Percentiles rank a stretch among this genome's conserved stretches.
Conservation (phyloP, 73 alveolate genomes). For the Effrenium voratum region DNA sequence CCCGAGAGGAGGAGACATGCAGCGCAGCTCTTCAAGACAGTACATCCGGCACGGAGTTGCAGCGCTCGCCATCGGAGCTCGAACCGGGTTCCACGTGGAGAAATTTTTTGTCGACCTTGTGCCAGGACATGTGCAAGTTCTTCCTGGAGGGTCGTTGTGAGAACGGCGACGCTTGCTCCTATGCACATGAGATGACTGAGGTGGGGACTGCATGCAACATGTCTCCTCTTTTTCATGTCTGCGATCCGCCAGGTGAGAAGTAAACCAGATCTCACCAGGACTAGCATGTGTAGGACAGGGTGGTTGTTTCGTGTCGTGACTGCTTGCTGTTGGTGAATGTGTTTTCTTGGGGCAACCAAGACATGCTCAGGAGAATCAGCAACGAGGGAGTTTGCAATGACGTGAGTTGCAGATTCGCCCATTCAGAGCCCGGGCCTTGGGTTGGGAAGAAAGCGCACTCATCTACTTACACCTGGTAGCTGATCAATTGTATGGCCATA, state of each 20-base stretch:
- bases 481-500: too few relatives aligned
- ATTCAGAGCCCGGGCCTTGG: constrained; percentile 23
- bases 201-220: neutral
- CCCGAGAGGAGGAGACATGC: constrained; percentile 93
- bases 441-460: too few relatives aligned
- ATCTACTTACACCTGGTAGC: too few relatives aligned
- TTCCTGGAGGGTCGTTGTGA: constrained; percentile 84
- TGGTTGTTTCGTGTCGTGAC: too few relatives aligned
- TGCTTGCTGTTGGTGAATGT: too few relatives aligned
- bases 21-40: constrained; percentile 76
- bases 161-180: constrained; percentile 58
- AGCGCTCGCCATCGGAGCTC: neutral
- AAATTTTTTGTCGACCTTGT: neutral
- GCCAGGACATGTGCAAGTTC: constrained; percentile 81
- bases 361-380: constrained; percentile 27
- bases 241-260: constrained; percentile 33
- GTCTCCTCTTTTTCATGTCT: neutral
- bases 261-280: constrained; percentile 68
- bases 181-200: constrained; percentile 52
- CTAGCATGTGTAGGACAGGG: constrained; percentile 68
- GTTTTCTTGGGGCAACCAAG: too few relatives aligned
- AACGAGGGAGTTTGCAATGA: constrained; percentile 48
- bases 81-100: neutral
- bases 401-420: constrained; percentile 51
- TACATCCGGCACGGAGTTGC: neutral